These are phyloP conservation scores for Clonostachys chloroleuca DNA, from an alignment of 2,329 filamentous ascomycete species.

Conservation along the genomic window DNA sequence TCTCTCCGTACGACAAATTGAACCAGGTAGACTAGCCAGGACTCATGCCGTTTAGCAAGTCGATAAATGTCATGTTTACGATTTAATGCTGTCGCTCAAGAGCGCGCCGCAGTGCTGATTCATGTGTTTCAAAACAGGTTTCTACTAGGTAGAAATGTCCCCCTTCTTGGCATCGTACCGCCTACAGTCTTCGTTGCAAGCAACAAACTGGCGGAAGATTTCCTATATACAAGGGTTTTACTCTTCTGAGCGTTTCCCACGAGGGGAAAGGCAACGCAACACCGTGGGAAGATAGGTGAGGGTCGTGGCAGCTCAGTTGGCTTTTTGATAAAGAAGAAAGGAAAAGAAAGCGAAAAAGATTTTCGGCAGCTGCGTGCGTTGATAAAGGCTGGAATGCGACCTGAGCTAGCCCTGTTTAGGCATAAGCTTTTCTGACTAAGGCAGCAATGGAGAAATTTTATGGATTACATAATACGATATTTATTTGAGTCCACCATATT, in stretches of 20 bases:
- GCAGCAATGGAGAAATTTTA: no score
- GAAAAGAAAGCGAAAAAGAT: conserved; percentile 19
- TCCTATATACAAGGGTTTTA: conserved; percentile 58
- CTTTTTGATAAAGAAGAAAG: conserved; percentile 58
- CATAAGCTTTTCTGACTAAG: no score
- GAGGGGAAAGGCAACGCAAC: conserved; percentile 54
- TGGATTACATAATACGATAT: no score
- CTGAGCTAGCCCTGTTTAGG: no score
- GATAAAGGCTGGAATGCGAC: conserved; percentile 6
- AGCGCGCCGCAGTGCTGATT: no score
- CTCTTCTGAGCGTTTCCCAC: conserved; percentile 53
- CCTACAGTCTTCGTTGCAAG: conserved; percentile 32
- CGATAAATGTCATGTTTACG: no score
- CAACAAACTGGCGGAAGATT: conserved; percentile 46
- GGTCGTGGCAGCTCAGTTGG: conserved; percentile 60
- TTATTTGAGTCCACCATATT: no score
- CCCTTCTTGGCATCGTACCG: conserved; percentile 56
- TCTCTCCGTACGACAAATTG: no score
- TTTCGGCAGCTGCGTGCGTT: conserved; percentile 12
- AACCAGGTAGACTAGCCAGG: no score
- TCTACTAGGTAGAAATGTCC: conserved; percentile 34
- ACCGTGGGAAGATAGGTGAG: conserved; percentile 51
- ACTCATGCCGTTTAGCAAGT: no score
- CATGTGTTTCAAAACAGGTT: no score
- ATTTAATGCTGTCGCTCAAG: no score